Conservation (phyloP, 108 stramenopile genomes). For the Nannochloropsis oceanica region DNA sequence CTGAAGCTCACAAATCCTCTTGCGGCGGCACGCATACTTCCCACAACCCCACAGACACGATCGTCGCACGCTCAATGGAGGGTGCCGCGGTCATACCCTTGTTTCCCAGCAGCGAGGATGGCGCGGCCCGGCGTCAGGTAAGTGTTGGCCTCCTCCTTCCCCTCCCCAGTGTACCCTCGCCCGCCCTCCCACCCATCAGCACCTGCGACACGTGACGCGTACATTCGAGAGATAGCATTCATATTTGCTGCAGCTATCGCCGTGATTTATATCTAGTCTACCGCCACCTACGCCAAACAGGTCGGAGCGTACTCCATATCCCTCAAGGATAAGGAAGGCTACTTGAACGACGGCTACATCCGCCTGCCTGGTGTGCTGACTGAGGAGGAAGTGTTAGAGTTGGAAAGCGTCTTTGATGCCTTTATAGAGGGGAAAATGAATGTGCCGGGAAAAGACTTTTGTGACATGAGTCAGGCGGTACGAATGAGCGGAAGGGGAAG, state of each 20-base stretch:
- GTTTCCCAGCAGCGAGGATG: background rate
- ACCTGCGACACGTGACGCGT: too few species aligned
- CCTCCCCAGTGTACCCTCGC: too few species aligned
- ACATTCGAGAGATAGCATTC: too few species aligned
- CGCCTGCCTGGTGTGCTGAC: constrained; percentile 43
- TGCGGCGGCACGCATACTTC: too few species aligned
- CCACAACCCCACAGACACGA: too few species aligned
- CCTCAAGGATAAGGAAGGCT: constrained; percentile 43
- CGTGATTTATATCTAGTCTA: too few species aligned
- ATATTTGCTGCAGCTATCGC: too few species aligned
- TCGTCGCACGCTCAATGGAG: background rate
- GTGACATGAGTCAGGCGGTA: constrained; percentile 43
- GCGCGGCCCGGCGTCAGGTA: background rate
- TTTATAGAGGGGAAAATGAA: constrained; percentile 40
- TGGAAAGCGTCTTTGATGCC: constrained; percentile 37
- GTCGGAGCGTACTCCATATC: constrained; percentile 25
- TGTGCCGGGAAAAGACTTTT: constrained; percentile 50
- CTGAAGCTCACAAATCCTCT: too few species aligned
- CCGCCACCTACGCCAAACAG: background rate
- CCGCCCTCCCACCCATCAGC: too few species aligned
- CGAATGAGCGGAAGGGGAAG: background rate
- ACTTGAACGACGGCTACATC: constrained; percentile 42
- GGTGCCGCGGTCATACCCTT: background rate
- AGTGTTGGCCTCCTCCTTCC: background rate
- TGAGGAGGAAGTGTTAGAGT: constrained; percentile 42